Base-by-base conservation (phyloP, 2,329 filamentous ascomycete genomes). In the Xenosphaeropsis pyriputrescens region DNA sequence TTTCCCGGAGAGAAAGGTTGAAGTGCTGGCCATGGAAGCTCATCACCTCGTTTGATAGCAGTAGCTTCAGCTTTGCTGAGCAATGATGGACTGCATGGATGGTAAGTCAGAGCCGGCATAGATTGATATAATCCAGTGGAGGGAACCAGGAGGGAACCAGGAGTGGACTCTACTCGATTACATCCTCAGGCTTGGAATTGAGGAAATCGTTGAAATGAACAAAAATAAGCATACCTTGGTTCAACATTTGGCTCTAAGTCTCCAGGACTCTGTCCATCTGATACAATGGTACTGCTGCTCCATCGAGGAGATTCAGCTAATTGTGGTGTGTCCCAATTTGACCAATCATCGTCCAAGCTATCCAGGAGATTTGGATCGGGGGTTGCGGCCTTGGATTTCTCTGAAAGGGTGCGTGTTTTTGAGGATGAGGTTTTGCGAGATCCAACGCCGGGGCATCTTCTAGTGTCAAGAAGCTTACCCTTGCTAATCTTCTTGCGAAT, bases 1-100 rank as follows among this genome's bases (percentile, higher is more conserved):
- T 85, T 86, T 47, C 75, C 77, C 0, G 86, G 82, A 18, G 50
- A 54, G 30, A 18, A 81, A 55, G 41, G 75, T 54, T 51, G 77
- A 63, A 55, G 39, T 9, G 47, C 50, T 13, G 53, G 51, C 54
- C 54, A 57, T 32, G 49, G 64, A 12, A 67, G 63, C 3, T 54
- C 48, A 17, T 53, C 50, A 6, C 43, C 43, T 37, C 44, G 53
- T 18, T 35, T 18, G 44, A 46, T 32, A 46, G 42, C 9, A 45
- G 47, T 32, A 32, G 30, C 22, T 26, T 26, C 22, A 9, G 22
- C 22, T 26, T 37, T 41, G 11, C 26, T 15, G 41, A 41, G 26
- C 46, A 42, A 18, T 43, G 42, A 12, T 45, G 40, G 16, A 50
- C 50, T 39, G 47, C 48, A 38, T 5, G 35, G n/a, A 26, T 38